Evolutionary conservation across 2,329 filamentous ascomycete genomes (phyloP), one percentile per base, ranked within the genome.

Genomic region (Fusarium albosuccineum): DNA sequence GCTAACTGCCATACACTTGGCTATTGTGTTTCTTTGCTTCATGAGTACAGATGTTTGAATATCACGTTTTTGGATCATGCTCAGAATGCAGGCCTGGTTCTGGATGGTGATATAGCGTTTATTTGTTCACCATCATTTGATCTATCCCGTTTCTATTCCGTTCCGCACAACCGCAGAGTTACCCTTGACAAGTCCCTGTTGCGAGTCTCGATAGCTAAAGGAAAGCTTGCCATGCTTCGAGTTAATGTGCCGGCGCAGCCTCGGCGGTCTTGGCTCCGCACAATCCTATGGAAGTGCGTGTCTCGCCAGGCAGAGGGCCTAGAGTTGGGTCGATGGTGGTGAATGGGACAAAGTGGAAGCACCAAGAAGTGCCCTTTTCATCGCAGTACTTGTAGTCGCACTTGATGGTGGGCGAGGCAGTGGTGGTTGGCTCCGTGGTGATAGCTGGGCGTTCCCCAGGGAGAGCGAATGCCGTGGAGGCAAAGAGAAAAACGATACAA

Each of bases 311-410:
- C 13, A 79, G 51, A 6, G 75, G 75, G 1, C 79, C 80, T 6
- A 68, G 65, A 2, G 67, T 71, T 16, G 70, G 59, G 49, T 81
- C 73, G 60, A 73, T 80, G n/a, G 70, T 70, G 7, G 77, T 81
- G 44, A 80, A 64, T 14, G 79, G 79, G 26, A 70, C 73, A 74
- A 79, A 82, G 68, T 75, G 79, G 63, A 79, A 76, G 68, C 81
- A 82, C 74, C 76, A 82, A 3, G 75, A 75, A 4, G 71, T 73
- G 13, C 67, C 62, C 14, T 73, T 68, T 41, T 77, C 75, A 62
- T 78, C 76, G 71, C 80, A 80, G 68, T 79, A 80, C 26, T 66
- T 62, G 64, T 77, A 73, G 55, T 78, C 73, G 72, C 80, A 81
- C 50, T 71, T 52, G 40, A 73, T 52, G 7, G 71, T 62, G 11